A percentile compares a stretch with the other conserved stretches of the same genome.
Evolutionary conservation across 2,329 filamentous ascomycete species (phyloP).

Genomic region (Fusarium zealandicum): DNA sequence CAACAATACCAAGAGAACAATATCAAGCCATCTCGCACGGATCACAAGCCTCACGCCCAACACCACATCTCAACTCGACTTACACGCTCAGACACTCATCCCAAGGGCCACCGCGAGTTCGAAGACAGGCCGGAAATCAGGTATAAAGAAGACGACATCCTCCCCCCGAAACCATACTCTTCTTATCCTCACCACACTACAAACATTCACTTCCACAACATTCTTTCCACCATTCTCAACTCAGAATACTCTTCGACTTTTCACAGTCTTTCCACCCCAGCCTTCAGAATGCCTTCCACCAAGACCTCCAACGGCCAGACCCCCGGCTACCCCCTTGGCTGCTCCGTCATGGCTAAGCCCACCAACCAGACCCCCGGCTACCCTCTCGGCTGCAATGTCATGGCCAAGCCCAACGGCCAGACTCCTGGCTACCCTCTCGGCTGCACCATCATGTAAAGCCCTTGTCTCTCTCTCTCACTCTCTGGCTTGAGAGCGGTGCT

Average conservation of each 20-base stretch:
- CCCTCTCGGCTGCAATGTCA: conserved; percentile 41
- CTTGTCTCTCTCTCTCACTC: background rate
- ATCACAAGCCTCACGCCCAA: conserved; percentile 24
- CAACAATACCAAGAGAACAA: conserved; percentile 39
- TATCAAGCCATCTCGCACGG: conserved; percentile 31
- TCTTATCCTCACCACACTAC: conserved; percentile 19
- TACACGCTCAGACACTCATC: background rate
- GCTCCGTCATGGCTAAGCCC: conserved; percentile 44
- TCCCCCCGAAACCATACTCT: conserved; percentile 1
- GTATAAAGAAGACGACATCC: conserved; percentile 33
- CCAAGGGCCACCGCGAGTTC: background rate
- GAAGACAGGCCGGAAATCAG: background rate
- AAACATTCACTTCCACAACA: conserved; percentile 31
- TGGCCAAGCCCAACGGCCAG: conserved; percentile 42
- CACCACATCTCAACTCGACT: conserved; percentile 11
- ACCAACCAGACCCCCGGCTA: conserved; percentile 35
- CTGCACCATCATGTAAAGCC: conserved; percentile 48
- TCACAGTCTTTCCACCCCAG: conserved; percentile 37
- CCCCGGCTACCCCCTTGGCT: conserved; percentile 41
- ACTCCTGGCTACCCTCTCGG: conserved; percentile 39
- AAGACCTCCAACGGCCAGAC: conserved; percentile 39
- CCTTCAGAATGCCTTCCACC: conserved; percentile 46
- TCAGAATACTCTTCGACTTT: conserved; percentile 36
- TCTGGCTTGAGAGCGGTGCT: conserved; percentile 6
- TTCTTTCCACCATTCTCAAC: conserved; percentile 40